Conservation (phyloP, 2,329 filamentous ascomycete species). For the Eutypella sp. region DNA sequence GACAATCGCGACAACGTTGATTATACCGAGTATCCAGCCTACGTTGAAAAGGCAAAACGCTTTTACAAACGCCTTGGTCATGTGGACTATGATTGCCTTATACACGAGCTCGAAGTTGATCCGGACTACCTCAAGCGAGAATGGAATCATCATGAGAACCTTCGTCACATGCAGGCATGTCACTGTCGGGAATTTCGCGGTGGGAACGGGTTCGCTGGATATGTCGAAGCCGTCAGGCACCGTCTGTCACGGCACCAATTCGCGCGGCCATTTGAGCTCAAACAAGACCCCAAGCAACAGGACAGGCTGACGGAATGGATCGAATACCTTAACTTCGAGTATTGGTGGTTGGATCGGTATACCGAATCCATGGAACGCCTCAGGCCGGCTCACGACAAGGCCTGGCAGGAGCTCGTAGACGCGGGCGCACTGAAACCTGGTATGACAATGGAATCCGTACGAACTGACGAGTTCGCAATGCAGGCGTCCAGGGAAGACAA, state of each 20-base stretch:
- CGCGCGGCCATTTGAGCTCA: slow-evolving; percentile 18
- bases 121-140: background rate
- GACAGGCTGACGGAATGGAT: slow-evolving; percentile 5
- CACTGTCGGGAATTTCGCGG: background rate
- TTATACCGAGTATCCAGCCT: background rate
- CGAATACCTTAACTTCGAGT: slow-evolving; percentile 4
- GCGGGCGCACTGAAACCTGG: slow-evolving; percentile 18
- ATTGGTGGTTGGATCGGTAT: slow-evolving; percentile 1
- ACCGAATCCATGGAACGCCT: slow-evolving; percentile 13
- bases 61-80: background rate
- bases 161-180: no score
- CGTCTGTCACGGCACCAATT: slow-evolving; percentile 9
- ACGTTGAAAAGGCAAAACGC: background rate
- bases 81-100: background rate
- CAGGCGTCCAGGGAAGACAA: slow-evolving; percentile 2
- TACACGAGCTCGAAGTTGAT: background rate
- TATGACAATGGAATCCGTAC: slow-evolving; percentile 15
- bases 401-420: slow-evolving; percentile 29
- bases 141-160: background rate
- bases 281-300: slow-evolving; percentile 14
- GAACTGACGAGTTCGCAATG: background rate
- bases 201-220: background rate
- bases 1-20: background rate
- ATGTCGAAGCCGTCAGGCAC: background rate
- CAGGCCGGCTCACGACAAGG: slow-evolving; percentile 19